Base-by-base conservation (phyloP, 2,329 filamentous ascomycete species). In the Botryotinia calthae region DNA sequence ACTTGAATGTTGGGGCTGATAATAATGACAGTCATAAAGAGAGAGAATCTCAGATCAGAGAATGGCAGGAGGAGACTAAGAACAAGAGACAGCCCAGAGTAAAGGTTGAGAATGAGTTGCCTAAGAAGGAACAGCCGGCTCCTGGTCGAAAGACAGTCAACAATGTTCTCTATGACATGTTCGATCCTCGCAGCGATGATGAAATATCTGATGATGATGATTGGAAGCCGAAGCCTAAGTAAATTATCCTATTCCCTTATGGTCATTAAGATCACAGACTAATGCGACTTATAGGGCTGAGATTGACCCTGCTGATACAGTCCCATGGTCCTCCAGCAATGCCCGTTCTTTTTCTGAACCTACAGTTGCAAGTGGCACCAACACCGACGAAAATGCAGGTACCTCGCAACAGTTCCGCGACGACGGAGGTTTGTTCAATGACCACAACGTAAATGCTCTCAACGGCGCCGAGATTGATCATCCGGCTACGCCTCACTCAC, bases 1-100 rank as follows among this genome's bases (percentile, higher is more conserved):
- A 51, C 9, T 25, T 56, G 37, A 25, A 56, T 9, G 12, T 40
- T 20, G 64, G 40, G n/a, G 25, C 48, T 58, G 48, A 67, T 56
- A 20, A 42, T 28, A 9, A 40, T 25, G n/a, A 58, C 1, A 68
- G 48, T 1, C 65, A 68, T 7, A 56, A 31, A 48, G 48, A 68
- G n/a, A 37, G 65, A 42, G 65, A 22, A 31, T 3, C n/a, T 18
- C 40, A 20, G 6, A n/a, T 56, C 28, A 31, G 37, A 20, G 46
- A 68, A 3, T 68, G 65, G 65, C 34, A 56, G 5, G 48, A 68
- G 48, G 54, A 22, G 34, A 68, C 37, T 2, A 68, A 68, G 48
- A 56, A 58, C 0, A 20, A 22, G 20, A 31, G 16, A 16, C 25
- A 42, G 0, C 37, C 48, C 3, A 68, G 63, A 25, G 12, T 68